Percentiles rank a stretch among this genome's conserved stretches.
Evolutionary conservation across 2,329 filamentous ascomycete genomes (phyloP).

Genomic region (Apiospora arundinis): DNA sequence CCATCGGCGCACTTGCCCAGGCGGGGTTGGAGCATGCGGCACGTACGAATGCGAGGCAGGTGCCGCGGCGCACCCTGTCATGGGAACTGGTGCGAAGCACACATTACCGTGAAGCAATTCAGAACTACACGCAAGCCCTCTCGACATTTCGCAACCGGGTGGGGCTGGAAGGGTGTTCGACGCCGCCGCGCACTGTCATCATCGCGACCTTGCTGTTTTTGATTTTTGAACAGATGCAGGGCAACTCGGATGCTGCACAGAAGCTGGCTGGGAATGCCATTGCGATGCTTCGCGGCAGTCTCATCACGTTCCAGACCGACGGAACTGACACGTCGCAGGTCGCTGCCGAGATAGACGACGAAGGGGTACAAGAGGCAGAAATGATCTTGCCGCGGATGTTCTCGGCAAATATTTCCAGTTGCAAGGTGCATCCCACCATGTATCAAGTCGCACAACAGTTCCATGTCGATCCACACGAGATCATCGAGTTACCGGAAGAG

Average conservation of each 20-base stretch:
- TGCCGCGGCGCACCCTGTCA: conserved; percentile 5
- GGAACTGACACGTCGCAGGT: background rate
- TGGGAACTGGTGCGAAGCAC: background rate
- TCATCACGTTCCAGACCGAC: conserved; percentile 8
- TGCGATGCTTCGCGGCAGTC: conserved; percentile 8
- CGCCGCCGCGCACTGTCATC: conserved; percentile 13
- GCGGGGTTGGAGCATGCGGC: background rate
- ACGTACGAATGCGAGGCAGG: background rate
- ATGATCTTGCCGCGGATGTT: conserved; percentile 18
- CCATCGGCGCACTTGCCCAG: conserved; percentile 19
- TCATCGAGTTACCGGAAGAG: background rate
- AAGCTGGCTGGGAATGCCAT: conserved; percentile 10
- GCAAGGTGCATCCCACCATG: conserved; percentile 6
- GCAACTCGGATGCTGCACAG: conserved; percentile 16
- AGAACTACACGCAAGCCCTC: conserved; percentile 12
- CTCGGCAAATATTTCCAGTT: background rate
- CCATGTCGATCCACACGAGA: background rate
- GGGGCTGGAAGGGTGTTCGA: background rate
- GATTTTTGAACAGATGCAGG: conserved; percentile 19
- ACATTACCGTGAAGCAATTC: conserved; percentile 5
- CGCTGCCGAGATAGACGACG: conserved; percentile 10
- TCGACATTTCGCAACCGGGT: conserved; percentile 16
- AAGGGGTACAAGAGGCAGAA: conserved; percentile 16
- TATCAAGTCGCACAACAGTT: conserved; percentile 3
- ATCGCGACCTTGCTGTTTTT: conserved; percentile 17